Evolutionary conservation across 2,329 filamentous ascomycete species (phyloP).

Genomic region (Paracoccidioides brasiliensis): DNA sequence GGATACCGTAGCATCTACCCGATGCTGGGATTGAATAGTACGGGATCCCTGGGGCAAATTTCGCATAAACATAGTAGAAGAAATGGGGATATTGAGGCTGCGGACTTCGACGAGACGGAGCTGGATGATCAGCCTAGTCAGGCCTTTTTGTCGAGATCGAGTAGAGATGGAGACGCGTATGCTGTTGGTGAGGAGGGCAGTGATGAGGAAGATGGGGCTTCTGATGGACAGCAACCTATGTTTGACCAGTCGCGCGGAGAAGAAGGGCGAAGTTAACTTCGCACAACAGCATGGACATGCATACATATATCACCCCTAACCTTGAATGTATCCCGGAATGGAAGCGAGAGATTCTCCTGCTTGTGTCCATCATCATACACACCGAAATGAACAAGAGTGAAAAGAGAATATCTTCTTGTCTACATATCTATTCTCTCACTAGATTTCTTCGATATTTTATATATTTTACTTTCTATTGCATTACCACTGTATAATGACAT

Average conservation of each 20-base stretch:
- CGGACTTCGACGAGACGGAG: constrained; percentile 48
- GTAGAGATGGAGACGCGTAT: constrained; percentile 28
- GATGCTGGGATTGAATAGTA: constrained; percentile 26
- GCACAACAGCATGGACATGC: background rate
- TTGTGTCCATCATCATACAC: too few species aligned
- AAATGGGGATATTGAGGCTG: constrained; percentile 42
- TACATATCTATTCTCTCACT: too few species aligned
- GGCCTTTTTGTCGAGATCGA: constrained; percentile 14
- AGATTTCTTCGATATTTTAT: too few species aligned
- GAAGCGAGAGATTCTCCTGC: background rate
- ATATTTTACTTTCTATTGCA: too few species aligned
- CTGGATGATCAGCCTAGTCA: constrained; percentile 37
- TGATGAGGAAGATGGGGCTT: constrained; percentile 17
- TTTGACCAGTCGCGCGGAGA: background rate
- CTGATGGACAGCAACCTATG: background rate
- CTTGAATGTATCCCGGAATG: background rate
- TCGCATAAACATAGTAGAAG: constrained; percentile 27
- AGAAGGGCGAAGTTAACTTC: background rate
- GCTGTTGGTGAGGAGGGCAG: constrained; percentile 34
- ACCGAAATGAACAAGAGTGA: too few species aligned
- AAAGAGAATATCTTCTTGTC: too few species aligned
- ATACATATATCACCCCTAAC: too few species aligned
- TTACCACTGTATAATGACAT: too few species aligned
- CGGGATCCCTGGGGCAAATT: constrained; percentile 34
- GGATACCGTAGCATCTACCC: constrained; percentile 31